Evolutionary conservation across 257 asterid species (phyloP), one percentile per base, ranked within the genome.

Genomic region (Thymus quinquecostatus): DNA sequence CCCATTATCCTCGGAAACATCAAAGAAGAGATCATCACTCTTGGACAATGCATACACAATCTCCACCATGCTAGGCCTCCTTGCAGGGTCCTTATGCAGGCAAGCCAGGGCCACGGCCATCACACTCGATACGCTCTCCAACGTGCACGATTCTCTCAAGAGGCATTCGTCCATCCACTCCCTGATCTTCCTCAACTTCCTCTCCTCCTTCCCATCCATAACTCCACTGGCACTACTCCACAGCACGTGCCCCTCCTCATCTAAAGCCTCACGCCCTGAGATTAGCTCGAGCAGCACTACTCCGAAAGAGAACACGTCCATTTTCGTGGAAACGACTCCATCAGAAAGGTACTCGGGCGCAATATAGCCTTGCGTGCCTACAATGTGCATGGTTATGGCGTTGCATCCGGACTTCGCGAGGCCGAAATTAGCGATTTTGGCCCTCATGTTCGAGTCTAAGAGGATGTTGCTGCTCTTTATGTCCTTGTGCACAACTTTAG

Each of bases 351-450:
- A 89, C 73, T 95, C 97, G 1, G 97, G 97, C 36, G 98, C 85
- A 1, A 95, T 87, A 86, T 92, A 89, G 34, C 99, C 99, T 45
- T 95, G 97, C 2, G 97, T 89, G 28, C 99, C 99, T 0, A 92
- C 99, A 40, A 92, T 92, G 87, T 95, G 98, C 96, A 87, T 92
- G 2, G 99, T 92, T 71, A 95, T 88, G 70, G 99, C 98, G 14
- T 95, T 95, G 91, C 88, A 82, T 5, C 99, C 99, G 1, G 98
- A 88, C 70, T 87, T 89, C 0, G 98, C 98, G 0, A 95, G 83
- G 27, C 99, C 99, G 1, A 95, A 95, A 83, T 95, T 91, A 9
- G 97, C 97, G 7, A 92, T 87, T 65, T 95, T 92, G 72, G 98
- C 99, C 8, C 98, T 61, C 98, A 92, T 89, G 81, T 68, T 89